Evolutionary conservation across 78 protist genomes (phyloP).

Genomic region (Dictyostelium intermedium): DNA sequence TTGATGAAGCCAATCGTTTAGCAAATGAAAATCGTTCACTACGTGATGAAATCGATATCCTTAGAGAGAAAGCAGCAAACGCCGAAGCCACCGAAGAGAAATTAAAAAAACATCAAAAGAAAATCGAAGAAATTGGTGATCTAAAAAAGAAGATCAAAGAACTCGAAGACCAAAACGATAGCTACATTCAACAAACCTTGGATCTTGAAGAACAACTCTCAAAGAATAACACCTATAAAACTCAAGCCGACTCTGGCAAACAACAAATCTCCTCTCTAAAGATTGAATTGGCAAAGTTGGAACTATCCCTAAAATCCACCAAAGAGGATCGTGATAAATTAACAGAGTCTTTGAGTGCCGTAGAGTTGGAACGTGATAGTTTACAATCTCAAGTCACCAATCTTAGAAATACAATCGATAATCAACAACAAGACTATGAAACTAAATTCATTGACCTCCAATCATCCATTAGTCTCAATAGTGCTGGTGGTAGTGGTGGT

Average conservation of each 20-base stretch:
- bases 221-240: constrained; percentile 13
- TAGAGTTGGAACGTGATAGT: constrained; percentile 23
- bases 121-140: constrained; percentile 58
- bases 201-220: constrained; percentile 59
- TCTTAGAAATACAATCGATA: not conserved
- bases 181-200: constrained; percentile 47
- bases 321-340: constrained; percentile 65
- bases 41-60: constrained; percentile 74
- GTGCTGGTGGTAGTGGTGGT: constrained; percentile 1
- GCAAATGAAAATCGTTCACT: constrained; percentile 40
- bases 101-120: constrained; percentile 61
- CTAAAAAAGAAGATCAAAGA: constrained; percentile 40
- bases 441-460: constrained; percentile 3
- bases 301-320: constrained; percentile 14
- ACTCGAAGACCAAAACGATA: constrained; percentile 57
- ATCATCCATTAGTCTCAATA: not conserved
- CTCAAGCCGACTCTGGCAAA: constrained; percentile 46
- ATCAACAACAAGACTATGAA: constrained; percentile 35
- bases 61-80: constrained; percentile 44
- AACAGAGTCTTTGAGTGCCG: not conserved
- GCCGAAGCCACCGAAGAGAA: constrained; percentile 61
- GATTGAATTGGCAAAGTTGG: constrained; percentile 61
- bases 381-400: not conserved
- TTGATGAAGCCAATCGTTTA: constrained; percentile 24
- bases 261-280: constrained; percentile 37